These are phyloP conservation scores for Spongispora temasekensis DNA, from an alignment of 1,284 basidiomycete species.

Conservation along the genomic window DNA sequence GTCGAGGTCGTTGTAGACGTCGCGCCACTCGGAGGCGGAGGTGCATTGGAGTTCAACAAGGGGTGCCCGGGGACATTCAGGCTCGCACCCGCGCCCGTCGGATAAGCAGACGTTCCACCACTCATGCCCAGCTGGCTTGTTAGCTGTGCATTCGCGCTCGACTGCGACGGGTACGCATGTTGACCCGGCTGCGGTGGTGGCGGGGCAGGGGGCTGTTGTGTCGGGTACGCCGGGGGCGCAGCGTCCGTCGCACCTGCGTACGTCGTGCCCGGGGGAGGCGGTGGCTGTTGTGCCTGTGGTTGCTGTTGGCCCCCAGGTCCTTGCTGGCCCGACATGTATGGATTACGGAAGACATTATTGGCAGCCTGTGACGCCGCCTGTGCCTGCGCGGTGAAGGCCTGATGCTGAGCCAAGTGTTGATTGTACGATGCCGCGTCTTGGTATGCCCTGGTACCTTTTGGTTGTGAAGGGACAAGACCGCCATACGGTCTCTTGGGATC, in stretches of 20 bases:
- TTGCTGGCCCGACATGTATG: slow-evolving; percentile 61
- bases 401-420: slow-evolving; percentile 92
- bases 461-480: slow-evolving; percentile 84
- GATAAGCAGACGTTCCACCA: slow-evolving; percentile 41
- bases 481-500: slow-evolving; percentile 92
- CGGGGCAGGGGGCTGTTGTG: slow-evolving; percentile 24
- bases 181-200: slow-evolving; percentile 35
- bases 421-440: slow-evolving; percentile 94
- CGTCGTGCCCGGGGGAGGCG: slow-evolving; percentile 25
- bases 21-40: slow-evolving; percentile 4
- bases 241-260: slow-evolving; percentile 23
- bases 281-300: slow-evolving; percentile 37
- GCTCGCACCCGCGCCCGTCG: slow-evolving; percentile 27
- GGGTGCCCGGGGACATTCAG: not conserved
- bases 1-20: slow-evolving; percentile 48
- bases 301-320: slow-evolving; percentile 36
- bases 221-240: slow-evolving; percentile 19
- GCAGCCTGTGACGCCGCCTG: slow-evolving; percentile 68
- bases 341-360: slow-evolving; percentile 68
- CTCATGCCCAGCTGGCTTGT: slow-evolving; percentile 21
- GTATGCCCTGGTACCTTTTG: slow-evolving; percentile 79
- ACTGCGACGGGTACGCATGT: slow-evolving; percentile 29
- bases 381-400: slow-evolving; percentile 87
- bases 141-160: slow-evolving; percentile 21
- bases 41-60: slow-evolving; percentile 52